These are phyloP conservation scores for Talaromyces sp. DNA, from an alignment of 2,329 filamentous ascomycete species.

Conservation along the genomic window DNA sequence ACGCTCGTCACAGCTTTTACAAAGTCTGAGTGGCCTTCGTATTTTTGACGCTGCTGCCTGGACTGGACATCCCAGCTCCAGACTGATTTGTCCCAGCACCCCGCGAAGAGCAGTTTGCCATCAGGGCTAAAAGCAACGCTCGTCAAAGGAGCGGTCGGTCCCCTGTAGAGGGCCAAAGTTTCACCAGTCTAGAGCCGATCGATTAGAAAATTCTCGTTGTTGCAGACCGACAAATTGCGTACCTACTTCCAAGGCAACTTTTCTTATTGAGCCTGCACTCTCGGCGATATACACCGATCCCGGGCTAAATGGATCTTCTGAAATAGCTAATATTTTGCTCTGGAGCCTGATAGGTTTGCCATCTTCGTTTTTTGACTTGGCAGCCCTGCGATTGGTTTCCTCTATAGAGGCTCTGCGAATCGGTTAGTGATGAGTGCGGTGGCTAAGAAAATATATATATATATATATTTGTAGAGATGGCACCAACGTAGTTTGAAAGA, in stretches of 20 bases:
- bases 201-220: background rate
- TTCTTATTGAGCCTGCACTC: conserved; percentile 74
- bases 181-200: conserved; percentile 37
- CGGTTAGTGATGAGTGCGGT: conserved; percentile 10
- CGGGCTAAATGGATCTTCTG: conserved; percentile 60
- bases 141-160: conserved; percentile 75
- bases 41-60: conserved; percentile 53
- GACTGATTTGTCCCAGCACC: conserved; percentile 89
- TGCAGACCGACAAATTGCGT: conserved; percentile 10
- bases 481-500: conserved; percentile 86
- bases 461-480: background rate
- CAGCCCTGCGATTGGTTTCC: conserved; percentile 59
- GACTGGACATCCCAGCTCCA: conserved; percentile 75
- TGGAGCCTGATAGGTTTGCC: conserved; percentile 75
- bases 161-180: conserved; percentile 55
- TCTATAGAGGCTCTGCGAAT: conserved; percentile 42
- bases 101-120: conserved; percentile 67
- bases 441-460: background rate
- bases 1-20: conserved; percentile 73
- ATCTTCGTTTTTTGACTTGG: conserved; percentile 74
- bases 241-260: conserved; percentile 71
- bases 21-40: conserved; percentile 80
- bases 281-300: conserved; percentile 73
- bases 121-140: conserved; percentile 63
- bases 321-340: conserved; percentile 78